phyloP scores from a whole-genome alignment of 2,329 filamentous ascomycete genomes.

The Seiridium unicorne region DNA sequence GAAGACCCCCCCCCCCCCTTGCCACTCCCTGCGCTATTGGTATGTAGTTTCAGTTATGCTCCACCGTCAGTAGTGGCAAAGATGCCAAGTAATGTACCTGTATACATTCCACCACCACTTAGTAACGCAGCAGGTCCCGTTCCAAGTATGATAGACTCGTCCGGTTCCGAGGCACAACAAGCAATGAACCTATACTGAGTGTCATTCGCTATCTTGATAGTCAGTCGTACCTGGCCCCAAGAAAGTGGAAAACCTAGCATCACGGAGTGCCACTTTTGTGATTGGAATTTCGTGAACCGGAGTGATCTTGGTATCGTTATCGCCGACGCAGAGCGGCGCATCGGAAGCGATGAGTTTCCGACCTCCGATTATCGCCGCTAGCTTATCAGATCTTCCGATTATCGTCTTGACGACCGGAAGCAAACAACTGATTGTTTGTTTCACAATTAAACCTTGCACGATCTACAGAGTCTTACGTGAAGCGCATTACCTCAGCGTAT shows the following conservation, averaged over 20 bases:
- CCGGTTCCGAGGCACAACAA: neutral
- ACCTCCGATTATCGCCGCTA: neutral
- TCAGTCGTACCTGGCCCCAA: neutral
- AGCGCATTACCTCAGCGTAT: neutral
- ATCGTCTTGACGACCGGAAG: neutral
- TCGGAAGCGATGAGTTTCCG: neutral
- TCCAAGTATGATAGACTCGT: neutral
- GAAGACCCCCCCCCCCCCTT: neutral
- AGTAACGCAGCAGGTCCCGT: neutral
- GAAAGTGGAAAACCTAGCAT: neutral
- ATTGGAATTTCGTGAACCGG: neutral
- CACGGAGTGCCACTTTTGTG: neutral
- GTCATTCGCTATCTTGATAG: neutral
- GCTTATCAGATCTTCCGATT: conserved; percentile 2
- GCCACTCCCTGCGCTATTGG: conserved; percentile 14
- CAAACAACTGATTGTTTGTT: neutral
- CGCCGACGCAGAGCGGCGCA: neutral
- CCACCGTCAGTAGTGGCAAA: conserved; percentile 53
- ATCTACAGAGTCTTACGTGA: neutral
- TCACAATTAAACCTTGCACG: neutral
- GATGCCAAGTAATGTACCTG: conserved; percentile 47
- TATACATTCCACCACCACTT: conserved; percentile 9
- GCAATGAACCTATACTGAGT: neutral
- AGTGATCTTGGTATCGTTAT: neutral
- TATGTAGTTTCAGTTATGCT: conserved; percentile 43